phyloP scores from a whole-genome alignment of 2,329 filamentous ascomycete species.

The Hypoxylon sp. region DNA sequence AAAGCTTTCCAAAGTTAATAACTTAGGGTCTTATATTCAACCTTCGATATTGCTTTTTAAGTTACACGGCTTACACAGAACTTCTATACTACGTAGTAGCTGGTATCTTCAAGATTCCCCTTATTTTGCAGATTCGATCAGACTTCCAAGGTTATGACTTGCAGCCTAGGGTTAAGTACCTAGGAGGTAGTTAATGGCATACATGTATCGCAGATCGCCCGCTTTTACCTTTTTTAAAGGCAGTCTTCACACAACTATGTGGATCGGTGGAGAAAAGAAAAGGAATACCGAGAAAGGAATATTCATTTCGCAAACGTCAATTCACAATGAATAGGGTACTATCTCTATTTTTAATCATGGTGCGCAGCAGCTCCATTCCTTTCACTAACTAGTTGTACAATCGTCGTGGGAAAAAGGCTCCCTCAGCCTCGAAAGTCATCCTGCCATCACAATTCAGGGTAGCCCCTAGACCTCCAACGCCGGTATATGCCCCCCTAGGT shows the following conservation, averaged over 20 bases:
- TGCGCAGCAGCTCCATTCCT: constrained; percentile 17
- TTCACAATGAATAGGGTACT: constrained; percentile 5
- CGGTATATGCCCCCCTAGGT: constrained; percentile 45
- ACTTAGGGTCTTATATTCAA: not conserved
- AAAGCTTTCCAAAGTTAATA: constrained; percentile 30
- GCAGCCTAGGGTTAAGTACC: not conserved
- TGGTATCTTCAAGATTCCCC: not conserved
- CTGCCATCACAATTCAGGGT: constrained; percentile 35
- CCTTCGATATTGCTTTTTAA: not conserved
- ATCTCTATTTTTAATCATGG: constrained; percentile 5
- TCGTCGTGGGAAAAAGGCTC: constrained; percentile 12
- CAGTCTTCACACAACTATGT: not conserved
- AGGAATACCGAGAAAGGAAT: not conserved
- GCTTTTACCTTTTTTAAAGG: not conserved
- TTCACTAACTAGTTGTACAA: constrained; percentile 14
- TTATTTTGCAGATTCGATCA: not conserved
- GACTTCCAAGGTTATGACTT: not conserved
- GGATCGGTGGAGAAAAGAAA: not conserved
- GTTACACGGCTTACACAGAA: constrained; percentile 19
- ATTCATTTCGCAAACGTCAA: constrained; percentile 11
- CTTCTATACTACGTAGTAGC: not conserved
- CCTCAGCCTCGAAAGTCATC: constrained; percentile 21
- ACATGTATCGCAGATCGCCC: not conserved
- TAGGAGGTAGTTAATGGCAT: not conserved
- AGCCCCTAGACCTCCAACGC: constrained; percentile 49